These are phyloP conservation scores for Rutstroemia sydowiana DNA, from an alignment of 2,329 filamentous ascomycete species.

Conservation along the genomic window DNA sequence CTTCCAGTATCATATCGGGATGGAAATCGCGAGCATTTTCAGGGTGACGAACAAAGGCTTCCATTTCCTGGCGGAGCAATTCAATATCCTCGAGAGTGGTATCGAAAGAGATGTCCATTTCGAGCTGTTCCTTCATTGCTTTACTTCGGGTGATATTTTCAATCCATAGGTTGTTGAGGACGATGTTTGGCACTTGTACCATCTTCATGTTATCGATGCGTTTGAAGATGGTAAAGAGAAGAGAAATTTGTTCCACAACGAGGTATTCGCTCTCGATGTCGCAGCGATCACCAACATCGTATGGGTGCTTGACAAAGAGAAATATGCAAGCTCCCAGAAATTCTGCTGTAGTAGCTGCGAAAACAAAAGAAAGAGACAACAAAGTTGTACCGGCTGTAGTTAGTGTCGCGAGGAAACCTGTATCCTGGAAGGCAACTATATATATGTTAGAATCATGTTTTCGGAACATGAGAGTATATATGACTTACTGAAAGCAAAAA, in stretches of 20 bases:
- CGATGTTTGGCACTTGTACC: slow-evolving; percentile 75
- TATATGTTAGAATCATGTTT: slow-evolving; percentile 21
- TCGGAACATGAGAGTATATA: slow-evolving; percentile 6
- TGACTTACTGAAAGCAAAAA: slow-evolving; percentile 71
- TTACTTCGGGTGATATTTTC: slow-evolving; percentile 90
- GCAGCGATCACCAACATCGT: slow-evolving; percentile 89
- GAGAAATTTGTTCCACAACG: slow-evolving; percentile 86
- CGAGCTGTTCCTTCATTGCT: slow-evolving; percentile 78
- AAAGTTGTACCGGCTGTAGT: slow-evolving; percentile 87
- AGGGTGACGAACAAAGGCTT: slow-evolving; percentile 71
- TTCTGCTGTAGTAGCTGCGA: slow-evolving; percentile 85
- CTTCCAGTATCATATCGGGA: slow-evolving; percentile 70
- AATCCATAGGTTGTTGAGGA: slow-evolving; percentile 87
- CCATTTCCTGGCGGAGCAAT: slow-evolving; percentile 75
- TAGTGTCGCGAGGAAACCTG: slow-evolving; percentile 75
- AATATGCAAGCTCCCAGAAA: slow-evolving; percentile 98
- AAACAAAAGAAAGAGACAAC: slow-evolving; percentile 93
- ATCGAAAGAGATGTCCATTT: slow-evolving; percentile 74
- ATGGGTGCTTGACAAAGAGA: slow-evolving; percentile 96
- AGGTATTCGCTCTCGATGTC: slow-evolving; percentile 67
- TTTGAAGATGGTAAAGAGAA: slow-evolving; percentile 85
- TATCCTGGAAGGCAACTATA: slow-evolving; percentile 77
- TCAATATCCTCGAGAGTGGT: slow-evolving; percentile 88
- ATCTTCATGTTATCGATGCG: slow-evolving; percentile 75
- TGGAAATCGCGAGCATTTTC: slow-evolving; percentile 91